Percentiles rank a stretch among this genome's conserved stretches.
These are phyloP conservation scores for Colletotrichum lindemuthianum DNA, from an alignment of 2,329 filamentous ascomycete species.

Conservation along the genomic window DNA sequence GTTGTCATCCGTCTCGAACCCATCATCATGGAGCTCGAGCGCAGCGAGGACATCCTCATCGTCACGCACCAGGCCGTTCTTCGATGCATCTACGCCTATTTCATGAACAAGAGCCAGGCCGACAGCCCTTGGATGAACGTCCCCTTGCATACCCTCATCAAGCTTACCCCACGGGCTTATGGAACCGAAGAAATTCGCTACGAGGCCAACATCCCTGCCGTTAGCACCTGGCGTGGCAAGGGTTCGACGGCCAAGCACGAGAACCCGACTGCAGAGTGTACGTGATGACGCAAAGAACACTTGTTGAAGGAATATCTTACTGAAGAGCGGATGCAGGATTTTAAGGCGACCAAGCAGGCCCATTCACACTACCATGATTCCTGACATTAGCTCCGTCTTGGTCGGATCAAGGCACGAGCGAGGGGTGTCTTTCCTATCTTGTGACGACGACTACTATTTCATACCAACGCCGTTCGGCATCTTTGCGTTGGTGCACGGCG, in stretches of 20 bases:
- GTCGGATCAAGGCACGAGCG: background rate
- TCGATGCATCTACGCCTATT: conserved; percentile 97
- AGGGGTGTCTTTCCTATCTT: conserved; percentile 19
- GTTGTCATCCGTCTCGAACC: conserved; percentile 97
- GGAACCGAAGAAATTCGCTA: conserved; percentile 90
- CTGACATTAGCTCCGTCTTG: background rate
- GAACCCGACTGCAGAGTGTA: conserved; percentile 57
- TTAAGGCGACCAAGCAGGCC: background rate
- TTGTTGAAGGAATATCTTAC: conserved; percentile 5
- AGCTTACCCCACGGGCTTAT: conserved; percentile 93
- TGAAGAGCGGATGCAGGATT: conserved; percentile 12
- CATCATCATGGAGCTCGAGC: conserved; percentile 99
- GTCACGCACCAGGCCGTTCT: conserved; percentile 98
- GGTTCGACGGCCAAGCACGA: conserved; percentile 92
- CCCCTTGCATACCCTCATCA: conserved; percentile 94
- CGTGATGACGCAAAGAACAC: conserved; percentile 4
- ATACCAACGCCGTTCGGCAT: conserved; percentile 16
- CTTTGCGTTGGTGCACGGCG: conserved; percentile 18
- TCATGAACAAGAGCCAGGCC: conserved; percentile 95
- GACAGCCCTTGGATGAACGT: conserved; percentile 99
- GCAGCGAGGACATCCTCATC: conserved; percentile 96
- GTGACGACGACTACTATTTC: conserved; percentile 25
- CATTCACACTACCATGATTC: background rate
- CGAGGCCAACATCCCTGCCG: conserved; percentile 91
- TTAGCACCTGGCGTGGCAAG: conserved; percentile 96